Conservation (phyloP, 2,329 filamentous ascomycete genomes). For the Pseudogymnoascus sp. region DNA sequence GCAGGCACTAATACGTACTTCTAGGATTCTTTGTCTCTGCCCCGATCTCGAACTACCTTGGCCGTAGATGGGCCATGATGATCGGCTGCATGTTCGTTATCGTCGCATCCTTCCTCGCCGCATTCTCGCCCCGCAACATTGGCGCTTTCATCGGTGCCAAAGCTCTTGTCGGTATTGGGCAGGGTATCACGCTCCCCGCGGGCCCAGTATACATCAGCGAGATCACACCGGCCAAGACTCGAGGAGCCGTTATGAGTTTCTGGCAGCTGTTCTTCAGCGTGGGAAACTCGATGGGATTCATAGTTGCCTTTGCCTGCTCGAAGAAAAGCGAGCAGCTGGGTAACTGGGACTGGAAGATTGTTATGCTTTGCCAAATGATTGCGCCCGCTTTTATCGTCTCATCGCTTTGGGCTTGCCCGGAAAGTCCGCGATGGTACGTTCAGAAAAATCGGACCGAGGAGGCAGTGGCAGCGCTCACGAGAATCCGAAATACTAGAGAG, state of each 20-base stretch:
- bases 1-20: neutral
- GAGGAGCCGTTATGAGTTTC: slow-evolving; percentile 48
- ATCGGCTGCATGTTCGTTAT: slow-evolving; percentile 42
- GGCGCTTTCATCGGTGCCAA: slow-evolving; percentile 44
- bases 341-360: slow-evolving; percentile 48
- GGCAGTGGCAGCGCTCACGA: slow-evolving; percentile 45
- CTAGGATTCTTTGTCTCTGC: slow-evolving; percentile 1
- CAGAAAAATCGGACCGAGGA: slow-evolving; percentile 46
- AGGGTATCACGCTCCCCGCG: slow-evolving; percentile 43
- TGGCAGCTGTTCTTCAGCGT: slow-evolving; percentile 50
- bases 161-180: slow-evolving; percentile 44
- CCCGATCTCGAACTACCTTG: neutral
- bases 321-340: slow-evolving; percentile 37
- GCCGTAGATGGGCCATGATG: slow-evolving; percentile 32
- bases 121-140: slow-evolving; percentile 39
- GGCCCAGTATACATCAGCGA: slow-evolving; percentile 48
- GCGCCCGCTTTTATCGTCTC: slow-evolving; percentile 42
- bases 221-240: slow-evolving; percentile 41
- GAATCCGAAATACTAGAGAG: slow-evolving; percentile 21
- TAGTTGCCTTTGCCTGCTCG: slow-evolving; percentile 43
- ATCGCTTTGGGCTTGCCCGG: slow-evolving; percentile 28
- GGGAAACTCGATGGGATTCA: slow-evolving; percentile 46
- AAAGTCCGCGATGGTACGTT: slow-evolving; percentile 47
- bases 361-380: slow-evolving; percentile 46
- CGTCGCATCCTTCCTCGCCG: slow-evolving; percentile 45